A percentile compares a stretch with the other conserved stretches of the same genome.
Conservation (phyloP, 2,329 filamentous ascomycete species). For the Cladophialophora carrionii region DNA sequence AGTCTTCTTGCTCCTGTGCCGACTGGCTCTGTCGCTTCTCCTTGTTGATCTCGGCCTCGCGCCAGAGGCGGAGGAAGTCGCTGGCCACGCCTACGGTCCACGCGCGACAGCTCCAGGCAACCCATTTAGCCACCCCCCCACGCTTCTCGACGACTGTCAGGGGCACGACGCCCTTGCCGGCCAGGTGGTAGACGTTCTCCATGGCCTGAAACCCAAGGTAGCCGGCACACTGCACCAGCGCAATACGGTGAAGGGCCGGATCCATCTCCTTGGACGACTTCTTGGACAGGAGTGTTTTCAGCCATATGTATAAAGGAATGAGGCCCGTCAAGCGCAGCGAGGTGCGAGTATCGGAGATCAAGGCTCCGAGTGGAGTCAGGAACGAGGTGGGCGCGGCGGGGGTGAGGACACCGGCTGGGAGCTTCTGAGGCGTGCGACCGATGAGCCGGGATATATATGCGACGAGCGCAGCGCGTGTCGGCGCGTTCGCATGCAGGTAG, state of each 20-base stretch:
- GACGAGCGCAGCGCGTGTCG: constrained; percentile 45
- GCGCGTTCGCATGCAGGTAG: constrained; percentile 56
- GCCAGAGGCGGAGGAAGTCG: constrained; percentile 70
- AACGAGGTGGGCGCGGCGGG: constrained; percentile 52
- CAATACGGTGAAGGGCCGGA: constrained; percentile 56
- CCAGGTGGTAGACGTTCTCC: constrained; percentile 82
- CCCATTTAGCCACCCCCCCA: constrained; percentile 60
- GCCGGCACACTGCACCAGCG: constrained; percentile 68
- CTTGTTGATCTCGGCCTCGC: constrained; percentile 44
- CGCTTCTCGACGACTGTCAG: constrained; percentile 46
- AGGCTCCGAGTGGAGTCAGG: constrained; percentile 55
- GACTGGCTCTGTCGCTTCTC: constrained; percentile 23
- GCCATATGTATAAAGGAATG: constrained; percentile 76
- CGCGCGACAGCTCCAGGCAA: constrained; percentile 73
- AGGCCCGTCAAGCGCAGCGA: constrained; percentile 63
- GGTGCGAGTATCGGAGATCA: constrained; percentile 58
- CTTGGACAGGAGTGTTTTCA: constrained; percentile 62
- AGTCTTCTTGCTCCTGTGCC: constrained; percentile 32
- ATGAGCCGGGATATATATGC: constrained; percentile 30
- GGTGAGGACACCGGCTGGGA: constrained; percentile 44
- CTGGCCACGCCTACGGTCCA: constrained; percentile 79
- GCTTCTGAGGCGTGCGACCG: constrained; percentile 34
- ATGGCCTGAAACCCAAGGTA: constrained; percentile 74
- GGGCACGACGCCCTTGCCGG: constrained; percentile 69
- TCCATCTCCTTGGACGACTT: constrained; percentile 45